A percentile compares a stretch with the other conserved stretches of the same genome.
Evolutionary conservation across 139 green algal genomes (phyloP).

Genomic region (Chlamydomonas asymmetrica): DNA sequence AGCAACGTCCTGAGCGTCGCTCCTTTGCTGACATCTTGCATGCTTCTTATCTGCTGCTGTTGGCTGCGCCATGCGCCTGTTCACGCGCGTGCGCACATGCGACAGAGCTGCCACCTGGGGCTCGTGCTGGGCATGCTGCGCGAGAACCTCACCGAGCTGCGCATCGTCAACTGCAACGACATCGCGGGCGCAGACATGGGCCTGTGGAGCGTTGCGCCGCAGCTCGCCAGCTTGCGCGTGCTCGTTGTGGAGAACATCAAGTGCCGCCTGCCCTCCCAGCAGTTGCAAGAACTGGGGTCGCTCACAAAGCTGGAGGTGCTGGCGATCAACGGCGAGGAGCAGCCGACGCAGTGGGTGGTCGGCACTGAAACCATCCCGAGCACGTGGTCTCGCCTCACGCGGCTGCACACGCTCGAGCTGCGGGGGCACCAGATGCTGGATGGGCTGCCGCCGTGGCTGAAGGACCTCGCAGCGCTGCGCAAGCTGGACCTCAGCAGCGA

Average conservation of each 20-base stretch:
- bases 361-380: slow-evolving; percentile 52
- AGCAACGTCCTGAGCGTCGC: no score
- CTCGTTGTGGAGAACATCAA: slow-evolving; percentile 58
- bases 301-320: slow-evolving; percentile 49
- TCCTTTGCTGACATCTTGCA: no score
- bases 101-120: slow-evolving; percentile 59
- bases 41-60: no score
- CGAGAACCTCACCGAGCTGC: slow-evolving; percentile 50
- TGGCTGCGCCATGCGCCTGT: no score
- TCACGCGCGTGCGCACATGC: no score
- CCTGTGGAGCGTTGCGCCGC: slow-evolving; percentile 24
- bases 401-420: slow-evolving; percentile 39
- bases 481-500: slow-evolving; percentile 50
- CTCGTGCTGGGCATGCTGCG: slow-evolving; percentile 48
- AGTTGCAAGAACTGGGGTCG: slow-evolving; percentile 37
- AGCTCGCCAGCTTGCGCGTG: slow-evolving; percentile 25
- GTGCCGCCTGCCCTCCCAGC: slow-evolving; percentile 32
- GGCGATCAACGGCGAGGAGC: slow-evolving; percentile 37
- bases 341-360: slow-evolving; percentile 33
- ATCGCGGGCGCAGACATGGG: slow-evolving; percentile 35
- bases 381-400: slow-evolving; percentile 24
- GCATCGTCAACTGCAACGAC: slow-evolving; percentile 62
- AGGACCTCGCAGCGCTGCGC: neutral
- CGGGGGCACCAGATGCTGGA: slow-evolving; percentile 46
- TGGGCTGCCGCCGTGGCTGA: slow-evolving; percentile 36